A percentile compares a stretch with the other conserved stretches of the same genome.
phyloP scores from a whole-genome alignment of 345 rosid species.

The Cardamine chenopodiifolia region DNA sequence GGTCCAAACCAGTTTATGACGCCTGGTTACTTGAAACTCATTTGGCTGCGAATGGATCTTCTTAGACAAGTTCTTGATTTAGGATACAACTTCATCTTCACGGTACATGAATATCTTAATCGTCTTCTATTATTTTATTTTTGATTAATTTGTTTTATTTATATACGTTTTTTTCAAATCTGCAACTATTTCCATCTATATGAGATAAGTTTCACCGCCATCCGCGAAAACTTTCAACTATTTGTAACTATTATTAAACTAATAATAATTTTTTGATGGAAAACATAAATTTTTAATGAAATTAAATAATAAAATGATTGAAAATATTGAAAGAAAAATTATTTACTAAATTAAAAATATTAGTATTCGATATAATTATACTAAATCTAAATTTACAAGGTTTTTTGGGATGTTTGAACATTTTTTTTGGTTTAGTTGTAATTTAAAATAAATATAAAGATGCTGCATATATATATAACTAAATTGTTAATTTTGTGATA shows the following conservation, averaged over 20 bases:
- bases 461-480: not conserved
- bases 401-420: not conserved
- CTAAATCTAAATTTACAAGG: not conserved
- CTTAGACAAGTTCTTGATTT: slow-evolving; percentile 49
- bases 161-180: not conserved
- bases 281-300: too few species aligned
- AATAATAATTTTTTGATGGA: not conserved
- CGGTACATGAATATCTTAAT: slow-evolving; percentile 45
- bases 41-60: slow-evolving; percentile 71
- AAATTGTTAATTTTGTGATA: too few species aligned
- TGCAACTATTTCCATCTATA: not conserved
- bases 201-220: not conserved
- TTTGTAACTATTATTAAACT: not conserved
- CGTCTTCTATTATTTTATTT: not conserved
- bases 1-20: slow-evolving; percentile 58
- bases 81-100: slow-evolving; percentile 70
- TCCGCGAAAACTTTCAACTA: not conserved
- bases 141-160: not conserved
- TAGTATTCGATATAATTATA: not conserved
- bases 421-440: too few species aligned
- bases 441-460: not conserved
- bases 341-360: not conserved
- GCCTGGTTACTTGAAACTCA: slow-evolving; percentile 54
- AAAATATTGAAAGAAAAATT: not conserved
- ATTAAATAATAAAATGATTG: too few species aligned